Evolutionary conservation across 2,329 filamentous ascomycete genomes (phyloP), one percentile per base, ranked within the genome.

Genomic region (Zymoseptoria pseudotritici): DNA sequence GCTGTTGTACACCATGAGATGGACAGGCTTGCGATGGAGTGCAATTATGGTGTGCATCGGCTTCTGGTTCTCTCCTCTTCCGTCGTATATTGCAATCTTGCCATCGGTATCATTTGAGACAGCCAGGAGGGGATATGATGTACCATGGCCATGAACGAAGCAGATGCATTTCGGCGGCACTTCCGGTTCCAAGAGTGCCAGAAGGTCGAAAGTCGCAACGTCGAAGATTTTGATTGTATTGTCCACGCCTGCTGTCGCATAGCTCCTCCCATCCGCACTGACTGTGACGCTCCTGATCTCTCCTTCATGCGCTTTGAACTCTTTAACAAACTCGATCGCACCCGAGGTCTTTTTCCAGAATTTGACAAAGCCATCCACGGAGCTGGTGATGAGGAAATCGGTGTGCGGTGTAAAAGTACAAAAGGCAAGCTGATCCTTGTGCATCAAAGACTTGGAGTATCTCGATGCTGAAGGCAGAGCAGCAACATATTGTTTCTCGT

Each of bases 381-480:
- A 97, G 62, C 89, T 90, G 1, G 94, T 99, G 63, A 99, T 94
- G 46, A 99, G 80, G 72, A 99, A 99, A 67, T 97, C 94, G 61
- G 93, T 97, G 61, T 88, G 79, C 0, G 92, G 92, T 1, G 95
- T 96, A 73, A 96, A 86, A 11, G 87, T 95, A 64, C 90, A 84
- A 70, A 92, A 97, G 59, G 88, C 84, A 55, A 99, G 78, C 76
- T 96, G 91, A 67, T 99, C 94, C 77, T 93, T 92, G 82, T 99
- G 94, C 95, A 99, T 99, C 70, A 99, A 81, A 53, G 94, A 97
- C 72, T 92, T 96, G 60, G 89, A 96, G 77, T 99, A 99, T 53
- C 90, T 88, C 46, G 82, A 71, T 20, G 90, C 89, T 55, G 84
- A 84, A 4, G 94, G 94, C 46, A 99, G 83, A 49, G 94, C 93